These are phyloP conservation scores for Cladophialophora immunda DNA, from an alignment of 2,329 filamentous ascomycete genomes.

Conservation along the genomic window DNA sequence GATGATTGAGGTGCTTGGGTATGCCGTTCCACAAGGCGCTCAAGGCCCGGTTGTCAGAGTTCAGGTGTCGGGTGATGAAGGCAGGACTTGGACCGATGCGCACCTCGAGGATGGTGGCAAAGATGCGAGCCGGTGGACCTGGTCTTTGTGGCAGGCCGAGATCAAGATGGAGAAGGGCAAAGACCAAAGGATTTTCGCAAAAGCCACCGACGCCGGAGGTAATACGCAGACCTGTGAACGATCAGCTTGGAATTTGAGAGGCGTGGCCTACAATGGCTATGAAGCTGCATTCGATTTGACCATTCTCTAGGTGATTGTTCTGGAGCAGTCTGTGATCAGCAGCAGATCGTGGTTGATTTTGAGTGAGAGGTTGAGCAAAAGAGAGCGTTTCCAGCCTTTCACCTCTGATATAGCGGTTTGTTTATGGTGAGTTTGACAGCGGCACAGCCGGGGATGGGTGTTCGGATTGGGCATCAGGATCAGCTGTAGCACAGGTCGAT, in stretches of 20 bases:
- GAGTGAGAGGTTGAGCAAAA: constrained; percentile 8
- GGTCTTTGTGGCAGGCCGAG: constrained; percentile 63
- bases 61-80: constrained; percentile 61
- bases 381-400: constrained; percentile 2
- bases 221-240: constrained; percentile 58
- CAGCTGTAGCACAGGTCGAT: constrained; percentile 26
- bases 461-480: constrained; percentile 36
- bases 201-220: constrained; percentile 63
- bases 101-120: constrained; percentile 45
- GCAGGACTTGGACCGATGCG: constrained; percentile 60
- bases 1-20: constrained; percentile 61
- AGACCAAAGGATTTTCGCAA: constrained; percentile 59
- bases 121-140: constrained; percentile 60
- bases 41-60: constrained; percentile 63
- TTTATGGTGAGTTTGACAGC: constrained; percentile 17
- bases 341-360: constrained; percentile 8
- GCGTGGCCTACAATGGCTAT: constrained; percentile 69
- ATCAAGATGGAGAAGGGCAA: constrained; percentile 54
- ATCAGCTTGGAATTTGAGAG: constrained; percentile 66
- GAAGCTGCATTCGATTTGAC: constrained; percentile 62
- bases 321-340: constrained; percentile 21
- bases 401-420: constrained; percentile 12
- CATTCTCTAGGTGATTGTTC: constrained; percentile 44
- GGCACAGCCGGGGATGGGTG: constrained; percentile 17
- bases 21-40: constrained; percentile 63